phyloP scores from a whole-genome alignment of 768 basidiomycete species.

The Russula virescens region DNA sequence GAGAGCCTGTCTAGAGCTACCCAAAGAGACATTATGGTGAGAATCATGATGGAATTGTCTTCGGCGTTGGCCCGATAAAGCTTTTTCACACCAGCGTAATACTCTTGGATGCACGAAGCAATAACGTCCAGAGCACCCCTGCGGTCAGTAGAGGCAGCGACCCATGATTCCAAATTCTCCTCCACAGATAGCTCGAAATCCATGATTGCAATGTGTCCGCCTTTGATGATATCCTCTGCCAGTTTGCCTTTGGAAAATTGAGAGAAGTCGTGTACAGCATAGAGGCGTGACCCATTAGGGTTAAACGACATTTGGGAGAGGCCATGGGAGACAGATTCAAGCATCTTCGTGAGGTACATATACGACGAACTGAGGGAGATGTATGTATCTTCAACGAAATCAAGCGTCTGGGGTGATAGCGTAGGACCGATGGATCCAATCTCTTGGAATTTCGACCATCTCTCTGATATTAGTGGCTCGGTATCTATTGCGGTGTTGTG shows the following conservation, averaged over 20 bases:
- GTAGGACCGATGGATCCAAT: not conserved
- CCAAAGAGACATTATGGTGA: slow-evolving; percentile 46
- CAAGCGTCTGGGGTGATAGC: not conserved
- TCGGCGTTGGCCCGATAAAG: slow-evolving; percentile 16
- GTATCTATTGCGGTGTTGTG: not conserved
- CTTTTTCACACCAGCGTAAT: not conserved
- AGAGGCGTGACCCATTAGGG: not conserved
- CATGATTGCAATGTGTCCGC: not conserved
- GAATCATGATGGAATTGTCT: slow-evolving; percentile 35
- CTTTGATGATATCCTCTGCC: not conserved
- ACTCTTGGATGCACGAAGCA: slow-evolving; percentile 15
- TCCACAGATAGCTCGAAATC: slow-evolving; percentile 15
- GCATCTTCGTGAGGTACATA: slow-evolving; percentile 1
- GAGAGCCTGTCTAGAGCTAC: slow-evolving; percentile 39
- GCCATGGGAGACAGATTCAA: not conserved
- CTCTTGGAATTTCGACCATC: slow-evolving; percentile 8
- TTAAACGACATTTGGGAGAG: not conserved
- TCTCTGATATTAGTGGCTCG: not conserved
- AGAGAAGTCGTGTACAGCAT: not conserved
- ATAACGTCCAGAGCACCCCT: not conserved
- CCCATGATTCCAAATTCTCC: slow-evolving; percentile 2
- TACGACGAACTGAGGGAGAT: slow-evolving; percentile 4
- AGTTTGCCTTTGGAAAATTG: not conserved
- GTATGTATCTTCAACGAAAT: not conserved
- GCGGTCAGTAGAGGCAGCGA: not conserved